Conservation (phyloP, 2,329 filamentous ascomycete species). For the Macrophomina pseudophaseolina region DNA sequence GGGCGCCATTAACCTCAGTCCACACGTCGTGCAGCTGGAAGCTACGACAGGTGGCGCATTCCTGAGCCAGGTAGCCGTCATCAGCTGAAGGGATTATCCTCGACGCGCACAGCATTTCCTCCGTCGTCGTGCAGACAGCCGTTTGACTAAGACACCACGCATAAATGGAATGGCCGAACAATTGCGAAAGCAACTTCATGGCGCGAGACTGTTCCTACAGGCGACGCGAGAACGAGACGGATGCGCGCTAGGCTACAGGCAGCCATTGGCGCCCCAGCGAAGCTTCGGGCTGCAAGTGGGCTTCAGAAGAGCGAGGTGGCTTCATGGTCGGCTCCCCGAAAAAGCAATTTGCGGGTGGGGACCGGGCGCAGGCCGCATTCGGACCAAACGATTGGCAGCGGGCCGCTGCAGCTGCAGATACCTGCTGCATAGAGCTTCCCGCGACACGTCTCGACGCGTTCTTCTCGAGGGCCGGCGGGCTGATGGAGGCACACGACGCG, state of each 20-base stretch:
- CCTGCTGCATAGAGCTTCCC: neutral
- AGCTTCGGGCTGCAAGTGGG: neutral
- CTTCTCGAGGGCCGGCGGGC: too few species aligned
- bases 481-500: too few species aligned
- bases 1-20: neutral
- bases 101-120: neutral
- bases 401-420: neutral
- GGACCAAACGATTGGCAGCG: slow-evolving; percentile 3
- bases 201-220: neutral
- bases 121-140: slow-evolving; percentile 11
- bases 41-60: neutral
- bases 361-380: neutral
- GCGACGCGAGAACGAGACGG: neutral
- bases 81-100: slow-evolving; percentile 17
- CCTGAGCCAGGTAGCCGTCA: slow-evolving; percentile 11
- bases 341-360: slow-evolving; percentile 24
- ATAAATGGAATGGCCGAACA: neutral
- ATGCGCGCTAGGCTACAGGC: neutral
- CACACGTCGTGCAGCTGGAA: neutral
- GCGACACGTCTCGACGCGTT: too few species aligned
- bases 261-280: slow-evolving; percentile 5
- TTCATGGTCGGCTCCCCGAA: slow-evolving; percentile 5
- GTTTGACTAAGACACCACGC: slow-evolving; percentile 23
- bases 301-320: neutral
- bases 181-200: neutral